A percentile compares a stretch with the other conserved stretches of the same genome.
Conservation (phyloP, 345 rosid species). For the Pelargonium nanum region DNA sequence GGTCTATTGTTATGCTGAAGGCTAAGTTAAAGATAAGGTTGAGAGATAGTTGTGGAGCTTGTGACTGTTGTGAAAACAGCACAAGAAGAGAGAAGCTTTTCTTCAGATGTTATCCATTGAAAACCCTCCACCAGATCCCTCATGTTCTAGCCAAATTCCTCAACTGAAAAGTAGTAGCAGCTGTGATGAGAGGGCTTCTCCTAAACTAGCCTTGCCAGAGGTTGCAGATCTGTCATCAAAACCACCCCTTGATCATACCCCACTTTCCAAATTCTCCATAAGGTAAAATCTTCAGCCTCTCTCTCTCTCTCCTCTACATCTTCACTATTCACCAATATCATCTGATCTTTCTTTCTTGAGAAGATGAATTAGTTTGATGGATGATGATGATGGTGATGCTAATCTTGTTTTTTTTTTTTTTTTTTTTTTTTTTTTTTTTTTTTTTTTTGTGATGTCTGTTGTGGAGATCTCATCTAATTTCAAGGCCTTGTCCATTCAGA, state of each 20-base stretch:
- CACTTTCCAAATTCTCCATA: slow-evolving; percentile 62
- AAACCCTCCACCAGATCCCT: slow-evolving; percentile 62
- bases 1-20: slow-evolving; percentile 40
- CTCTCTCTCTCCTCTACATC: too few species aligned
- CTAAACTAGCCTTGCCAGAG: slow-evolving; percentile 26
- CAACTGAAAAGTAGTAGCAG: background rate
- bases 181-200: slow-evolving; percentile 29
- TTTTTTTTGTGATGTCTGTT: too few species aligned
- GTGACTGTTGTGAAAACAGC: slow-evolving; percentile 58
- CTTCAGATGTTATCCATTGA: slow-evolving; percentile 86
- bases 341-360: background rate
- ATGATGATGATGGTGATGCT: background rate
- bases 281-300: slow-evolving; percentile 35
- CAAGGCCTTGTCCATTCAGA: background rate
- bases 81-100: slow-evolving; percentile 50
- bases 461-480: too few species aligned
- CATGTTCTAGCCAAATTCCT: slow-evolving; percentile 36
- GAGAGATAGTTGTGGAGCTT: slow-evolving; percentile 31
- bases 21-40: slow-evolving; percentile 40
- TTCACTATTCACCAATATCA: slow-evolving; percentile 6
- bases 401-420: too few species aligned
- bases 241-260: slow-evolving; percentile 35
- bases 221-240: slow-evolving; percentile 13
- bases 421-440: too few species aligned
- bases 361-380: too few species aligned